These are phyloP conservation scores for Naganishia liquefaciens DNA, from an alignment of 1,284 basidiomycete genomes.

Conservation along the genomic window DNA sequence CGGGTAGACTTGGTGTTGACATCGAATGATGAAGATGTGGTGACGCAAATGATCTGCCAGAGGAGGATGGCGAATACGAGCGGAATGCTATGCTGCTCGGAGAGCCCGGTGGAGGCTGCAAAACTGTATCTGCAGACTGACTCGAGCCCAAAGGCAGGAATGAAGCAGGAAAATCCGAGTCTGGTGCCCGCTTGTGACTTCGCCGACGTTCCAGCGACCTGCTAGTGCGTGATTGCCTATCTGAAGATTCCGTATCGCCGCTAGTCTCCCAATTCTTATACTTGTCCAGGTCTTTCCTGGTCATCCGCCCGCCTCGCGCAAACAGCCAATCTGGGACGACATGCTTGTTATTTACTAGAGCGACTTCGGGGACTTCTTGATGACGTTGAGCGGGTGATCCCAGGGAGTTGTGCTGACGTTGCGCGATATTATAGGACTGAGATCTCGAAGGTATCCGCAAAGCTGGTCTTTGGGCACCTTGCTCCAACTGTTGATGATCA, in stretches of 20 bases:
- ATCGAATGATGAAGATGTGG: conserved; percentile 46
- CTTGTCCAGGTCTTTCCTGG: conserved; percentile 34
- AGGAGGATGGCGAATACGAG: conserved; percentile 39
- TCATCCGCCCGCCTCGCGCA: conserved; percentile 35
- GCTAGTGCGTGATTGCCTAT: background rate
- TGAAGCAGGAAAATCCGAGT: conserved; percentile 24
- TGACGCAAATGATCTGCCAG: conserved; percentile 27
- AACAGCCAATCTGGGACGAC: conserved; percentile 94
- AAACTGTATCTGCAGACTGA: conserved; percentile 6
- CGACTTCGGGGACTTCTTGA: conserved; percentile 79
- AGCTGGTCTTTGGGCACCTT: conserved; percentile 10
- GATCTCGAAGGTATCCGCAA: conserved; percentile 17
- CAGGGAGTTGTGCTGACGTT: conserved; percentile 29
- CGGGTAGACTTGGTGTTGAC: conserved; percentile 44
- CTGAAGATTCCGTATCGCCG: conserved; percentile 25
- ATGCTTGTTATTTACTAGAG: conserved; percentile 87
- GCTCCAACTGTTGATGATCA: background rate
- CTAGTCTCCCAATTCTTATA: conserved; percentile 30
- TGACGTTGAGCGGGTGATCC: conserved; percentile 52
- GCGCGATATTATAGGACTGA: conserved; percentile 18
- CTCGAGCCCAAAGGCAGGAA: conserved; percentile 22
- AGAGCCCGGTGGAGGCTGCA: conserved; percentile 43
- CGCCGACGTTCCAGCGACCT: conserved; percentile 9
- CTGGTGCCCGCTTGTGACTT: conserved; percentile 21
- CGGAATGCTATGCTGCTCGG: conserved; percentile 37